A percentile compares a stretch with the other conserved stretches of the same genome.
Conservation (phyloP, 192 early-diverging fungal species). For the Kickxella alabastrina region DNA sequence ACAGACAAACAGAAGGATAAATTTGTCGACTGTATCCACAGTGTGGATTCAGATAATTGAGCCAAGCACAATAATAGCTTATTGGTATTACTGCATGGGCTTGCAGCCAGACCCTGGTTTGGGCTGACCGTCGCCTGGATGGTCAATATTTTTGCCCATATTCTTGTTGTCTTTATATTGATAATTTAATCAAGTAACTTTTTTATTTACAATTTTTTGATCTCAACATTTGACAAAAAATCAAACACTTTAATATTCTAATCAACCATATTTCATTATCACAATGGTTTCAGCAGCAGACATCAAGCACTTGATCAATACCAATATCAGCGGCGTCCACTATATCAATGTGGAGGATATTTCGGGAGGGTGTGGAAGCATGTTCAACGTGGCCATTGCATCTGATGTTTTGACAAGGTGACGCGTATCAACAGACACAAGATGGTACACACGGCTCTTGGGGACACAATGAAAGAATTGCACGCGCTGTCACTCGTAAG, state of each 20-base stretch:
- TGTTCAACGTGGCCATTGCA: slow-evolving; percentile 80
- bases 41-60: too few relatives aligned
- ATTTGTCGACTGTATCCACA: too few relatives aligned
- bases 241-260: background rate
- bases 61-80: too few relatives aligned
- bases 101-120: too few relatives aligned
- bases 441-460: slow-evolving; percentile 72
- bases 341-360: slow-evolving; percentile 15
- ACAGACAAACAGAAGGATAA: too few relatives aligned
- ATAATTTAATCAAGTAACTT: too few relatives aligned
- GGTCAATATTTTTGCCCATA: too few relatives aligned
- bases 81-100: too few relatives aligned
- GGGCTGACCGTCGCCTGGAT: too few relatives aligned
- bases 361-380: slow-evolving; percentile 82
- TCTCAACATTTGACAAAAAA: background rate
- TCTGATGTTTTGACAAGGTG: slow-evolving; percentile 66
- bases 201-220: too few relatives aligned
- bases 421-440: slow-evolving; percentile 78
- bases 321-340: background rate
- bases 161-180: too few relatives aligned
- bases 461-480: slow-evolving; percentile 80
- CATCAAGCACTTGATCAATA: slow-evolving; percentile 8
- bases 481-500: slow-evolving; percentile 57
- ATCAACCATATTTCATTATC: background rate
- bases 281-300: slow-evolving; percentile 12